Evolutionary conservation across 768 basidiomycete genomes (phyloP).

Genomic region (Tubosaeta sp.): DNA sequence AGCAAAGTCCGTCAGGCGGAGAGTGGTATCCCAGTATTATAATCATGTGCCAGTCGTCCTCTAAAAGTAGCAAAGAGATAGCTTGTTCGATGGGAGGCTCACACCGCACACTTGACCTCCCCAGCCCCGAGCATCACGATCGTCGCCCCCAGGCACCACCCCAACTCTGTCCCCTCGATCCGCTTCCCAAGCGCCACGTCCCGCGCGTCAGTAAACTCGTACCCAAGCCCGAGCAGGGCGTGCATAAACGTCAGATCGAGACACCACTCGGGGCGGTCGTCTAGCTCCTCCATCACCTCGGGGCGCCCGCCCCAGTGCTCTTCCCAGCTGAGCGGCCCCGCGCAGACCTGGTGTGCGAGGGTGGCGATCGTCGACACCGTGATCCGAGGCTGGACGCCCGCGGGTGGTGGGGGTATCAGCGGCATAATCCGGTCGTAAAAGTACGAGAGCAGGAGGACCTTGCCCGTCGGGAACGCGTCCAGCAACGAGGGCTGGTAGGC

Average conservation of each 20-base stretch:
- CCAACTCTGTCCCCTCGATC: constrained; percentile 85
- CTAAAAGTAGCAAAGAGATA: background rate
- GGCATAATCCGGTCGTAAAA: constrained; percentile 94
- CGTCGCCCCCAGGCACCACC: constrained; percentile 88
- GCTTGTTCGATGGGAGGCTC: background rate
- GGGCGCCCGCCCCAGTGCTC: constrained; percentile 43
- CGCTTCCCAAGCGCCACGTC: constrained; percentile 81
- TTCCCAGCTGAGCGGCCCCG: constrained; percentile 58
- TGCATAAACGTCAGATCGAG: constrained; percentile 96
- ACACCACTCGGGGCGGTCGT: constrained; percentile 89
- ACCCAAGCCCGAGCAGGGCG: constrained; percentile 78
- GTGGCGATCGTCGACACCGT: constrained; percentile 56
- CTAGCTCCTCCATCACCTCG: constrained; percentile 61
- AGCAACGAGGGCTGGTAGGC: constrained; percentile 93
- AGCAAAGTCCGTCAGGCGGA: too few relatives aligned
- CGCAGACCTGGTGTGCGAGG: constrained; percentile 71
- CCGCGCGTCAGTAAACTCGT: constrained; percentile 74
- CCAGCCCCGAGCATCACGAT: constrained; percentile 67
- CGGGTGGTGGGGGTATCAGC: constrained; percentile 44
- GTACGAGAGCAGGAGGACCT: constrained; percentile 90
- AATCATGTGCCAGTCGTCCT: background rate
- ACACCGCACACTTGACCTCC: constrained; percentile 51
- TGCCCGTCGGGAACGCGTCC: constrained; percentile 83
- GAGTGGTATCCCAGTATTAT: too few relatives aligned
- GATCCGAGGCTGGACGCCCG: constrained; percentile 29